Percentiles rank a stretch among this genome's conserved stretches.
These are phyloP conservation scores for Lodderomyces theae DNA, from an alignment of 1,139 yeast genomes.

Conservation along the genomic window DNA sequence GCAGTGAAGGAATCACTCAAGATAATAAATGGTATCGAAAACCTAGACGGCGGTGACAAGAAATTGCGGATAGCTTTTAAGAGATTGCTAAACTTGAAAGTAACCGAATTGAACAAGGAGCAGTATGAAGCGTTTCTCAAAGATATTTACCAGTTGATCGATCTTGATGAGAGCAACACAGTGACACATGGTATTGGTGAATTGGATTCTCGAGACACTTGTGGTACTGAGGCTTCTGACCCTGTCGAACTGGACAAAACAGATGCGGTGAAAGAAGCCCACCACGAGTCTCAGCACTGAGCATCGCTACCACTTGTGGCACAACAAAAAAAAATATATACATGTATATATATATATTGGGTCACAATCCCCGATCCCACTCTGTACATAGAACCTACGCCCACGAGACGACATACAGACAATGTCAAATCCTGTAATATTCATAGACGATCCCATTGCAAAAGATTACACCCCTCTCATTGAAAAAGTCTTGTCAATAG, in stretches of 20 bases:
- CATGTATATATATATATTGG: no score
- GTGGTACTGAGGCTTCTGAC: no score
- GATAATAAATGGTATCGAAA: constrained; percentile 17
- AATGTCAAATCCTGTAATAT: constrained; percentile 19
- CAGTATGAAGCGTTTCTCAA: constrained; percentile 4
- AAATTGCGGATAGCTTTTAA: constrained; percentile 20
- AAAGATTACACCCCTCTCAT: constrained; percentile 25
- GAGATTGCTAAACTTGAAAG: constrained; percentile 18
- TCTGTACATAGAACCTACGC: not conserved
- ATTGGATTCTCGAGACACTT: no score
- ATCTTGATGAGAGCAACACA: constrained; percentile 5
- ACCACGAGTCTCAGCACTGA: no score
- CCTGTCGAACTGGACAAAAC: no score
- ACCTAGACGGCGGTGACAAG: constrained; percentile 18
- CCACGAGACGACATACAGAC: not conserved
- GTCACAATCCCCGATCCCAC: not conserved
- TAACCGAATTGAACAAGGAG: constrained; percentile 8
- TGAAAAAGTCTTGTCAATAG: constrained; percentile 4
- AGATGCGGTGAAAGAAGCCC: no score
- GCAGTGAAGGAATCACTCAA: constrained; percentile 25
- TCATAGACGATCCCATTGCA: constrained; percentile 25
- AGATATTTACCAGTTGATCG: constrained; percentile 8
- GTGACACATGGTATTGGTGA: no score
- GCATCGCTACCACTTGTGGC: not conserved
- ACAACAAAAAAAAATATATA: not conserved